Evolutionary conservation across 1,284 basidiomycete genomes (phyloP), one percentile per base, ranked within the genome.

Genomic region (Rugosomyces carneus): DNA sequence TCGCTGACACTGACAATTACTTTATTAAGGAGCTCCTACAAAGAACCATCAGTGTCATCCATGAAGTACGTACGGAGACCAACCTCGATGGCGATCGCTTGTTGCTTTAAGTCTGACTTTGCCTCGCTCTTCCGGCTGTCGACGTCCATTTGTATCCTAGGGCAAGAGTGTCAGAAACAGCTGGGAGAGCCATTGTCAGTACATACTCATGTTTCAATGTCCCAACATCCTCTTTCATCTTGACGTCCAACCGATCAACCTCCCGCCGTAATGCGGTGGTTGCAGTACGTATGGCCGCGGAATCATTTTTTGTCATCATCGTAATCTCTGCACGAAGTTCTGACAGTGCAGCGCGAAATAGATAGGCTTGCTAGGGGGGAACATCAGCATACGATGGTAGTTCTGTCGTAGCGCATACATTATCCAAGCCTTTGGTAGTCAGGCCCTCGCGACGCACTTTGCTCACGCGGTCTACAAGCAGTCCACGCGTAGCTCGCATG

Each of bases 111-210:
- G 48, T 96, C 93, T 10, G 84, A 78, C 60, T 85, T 89, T n/a
- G 86, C 81, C 63, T 99, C 96, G 55, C 88, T 89, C 70, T 95
- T 98, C 49, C 94, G 77, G 53, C 84, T 93, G 61, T 96, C 93
- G 57, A 98, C 76, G 49, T 99, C 95, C 77, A 99, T 92, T 64
- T 98, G 93, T 48, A 95, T 89, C 59, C 89, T 90, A 49, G 6
- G 44, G 11, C 5, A 35, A 48, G 40, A 40, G 49, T 24, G 36
- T 34, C 31, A 42, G n/a, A 2, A 37, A 45, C 40, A 27, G 37
- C n/a, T 13, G 42, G 36, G n/a, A 43, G 42, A 15, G 46, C 35
- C 34, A 45, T 1, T 48, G 37, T 34, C 10, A 36, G 41, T 40
- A 76, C 81, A 53, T 57, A 92, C 88, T 98, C 93, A 60, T 97